Evolutionary conservation across 768 basidiomycete genomes (phyloP).

Genomic region (Kwoniella dendrophila): DNA sequence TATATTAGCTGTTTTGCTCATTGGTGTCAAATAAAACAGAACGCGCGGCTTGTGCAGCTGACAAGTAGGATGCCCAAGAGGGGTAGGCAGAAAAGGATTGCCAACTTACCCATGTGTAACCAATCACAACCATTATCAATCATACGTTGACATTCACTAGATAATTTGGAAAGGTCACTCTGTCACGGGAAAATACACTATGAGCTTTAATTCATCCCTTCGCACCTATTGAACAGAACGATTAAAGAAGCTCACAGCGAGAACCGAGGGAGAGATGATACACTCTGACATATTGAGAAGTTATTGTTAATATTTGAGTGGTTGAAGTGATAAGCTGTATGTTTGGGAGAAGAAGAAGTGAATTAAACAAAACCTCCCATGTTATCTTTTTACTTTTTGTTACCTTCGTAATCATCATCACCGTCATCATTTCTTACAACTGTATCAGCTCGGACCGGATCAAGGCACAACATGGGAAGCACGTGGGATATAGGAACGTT

Average conservation of each 20-base stretch:
- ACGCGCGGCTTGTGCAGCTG: background rate
- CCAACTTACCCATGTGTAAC: slow-evolving; percentile 89
- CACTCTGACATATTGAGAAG: slow-evolving; percentile 69
- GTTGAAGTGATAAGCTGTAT: background rate
- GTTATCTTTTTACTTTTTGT: background rate
- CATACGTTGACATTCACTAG: slow-evolving; percentile 95
- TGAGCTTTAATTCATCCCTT: background rate
- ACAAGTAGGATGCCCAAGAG: background rate
- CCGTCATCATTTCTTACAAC: background rate
- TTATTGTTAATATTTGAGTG: background rate
- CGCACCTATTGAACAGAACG: background rate
- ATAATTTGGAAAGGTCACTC: slow-evolving; percentile 93
- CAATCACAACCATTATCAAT: slow-evolving; percentile 91
- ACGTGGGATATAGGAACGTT: background rate
- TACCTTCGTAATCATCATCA: background rate
- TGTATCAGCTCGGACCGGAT: background rate
- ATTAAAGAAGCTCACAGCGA: slow-evolving; percentile 63
- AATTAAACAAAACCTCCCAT: background rate
- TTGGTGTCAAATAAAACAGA: background rate
- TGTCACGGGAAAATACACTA: slow-evolving; percentile 7
- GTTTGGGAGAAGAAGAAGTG: background rate
- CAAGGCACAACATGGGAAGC: background rate
- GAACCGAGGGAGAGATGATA: slow-evolving; percentile 94
- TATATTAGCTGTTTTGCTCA: background rate
- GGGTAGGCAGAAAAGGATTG: background rate